phyloP scores from a whole-genome alignment of 176 grass and related monocot genomes.

The Phyllostachys edulis region DNA sequence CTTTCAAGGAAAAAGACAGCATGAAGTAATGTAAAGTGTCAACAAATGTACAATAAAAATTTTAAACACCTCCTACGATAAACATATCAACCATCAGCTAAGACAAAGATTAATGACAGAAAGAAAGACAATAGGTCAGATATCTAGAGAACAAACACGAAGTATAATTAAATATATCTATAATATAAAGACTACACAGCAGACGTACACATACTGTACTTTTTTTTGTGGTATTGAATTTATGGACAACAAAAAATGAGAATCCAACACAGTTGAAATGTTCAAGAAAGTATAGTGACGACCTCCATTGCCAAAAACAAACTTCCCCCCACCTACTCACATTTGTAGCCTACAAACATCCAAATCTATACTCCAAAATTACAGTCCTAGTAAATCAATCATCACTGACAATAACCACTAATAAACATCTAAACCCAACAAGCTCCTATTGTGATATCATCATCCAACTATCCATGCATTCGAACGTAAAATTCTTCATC shows the following conservation, averaged over 20 bases:
- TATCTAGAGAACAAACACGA: neutral
- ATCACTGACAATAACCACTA: neutral
- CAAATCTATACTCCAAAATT: neutral
- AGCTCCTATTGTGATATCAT: neutral
- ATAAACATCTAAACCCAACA: neutral
- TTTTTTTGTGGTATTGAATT: neutral
- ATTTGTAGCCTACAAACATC: neutral
- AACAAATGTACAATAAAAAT: neutral
- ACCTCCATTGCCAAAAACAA: neutral
- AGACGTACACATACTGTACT: too few relatives aligned
- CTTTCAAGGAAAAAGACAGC: neutral
- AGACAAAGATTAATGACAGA: neutral
- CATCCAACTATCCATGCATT: neutral
- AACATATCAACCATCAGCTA: neutral
- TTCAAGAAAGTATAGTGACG: neutral
- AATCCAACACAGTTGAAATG: neutral
- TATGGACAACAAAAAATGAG: neutral
- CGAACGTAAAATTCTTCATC: neutral
- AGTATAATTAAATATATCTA: neutral
- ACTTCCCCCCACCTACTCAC: neutral
- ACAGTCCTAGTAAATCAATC: neutral
- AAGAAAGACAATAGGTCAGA: neutral
- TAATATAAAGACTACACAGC: neutral
- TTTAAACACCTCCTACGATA: neutral
- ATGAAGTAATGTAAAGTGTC: neutral